A percentile compares a stretch with the other conserved stretches of the same genome.
These are phyloP conservation scores for Pestalotiopsis fici DNA, from an alignment of 2,329 filamentous ascomycete genomes.

Conservation along the genomic window DNA sequence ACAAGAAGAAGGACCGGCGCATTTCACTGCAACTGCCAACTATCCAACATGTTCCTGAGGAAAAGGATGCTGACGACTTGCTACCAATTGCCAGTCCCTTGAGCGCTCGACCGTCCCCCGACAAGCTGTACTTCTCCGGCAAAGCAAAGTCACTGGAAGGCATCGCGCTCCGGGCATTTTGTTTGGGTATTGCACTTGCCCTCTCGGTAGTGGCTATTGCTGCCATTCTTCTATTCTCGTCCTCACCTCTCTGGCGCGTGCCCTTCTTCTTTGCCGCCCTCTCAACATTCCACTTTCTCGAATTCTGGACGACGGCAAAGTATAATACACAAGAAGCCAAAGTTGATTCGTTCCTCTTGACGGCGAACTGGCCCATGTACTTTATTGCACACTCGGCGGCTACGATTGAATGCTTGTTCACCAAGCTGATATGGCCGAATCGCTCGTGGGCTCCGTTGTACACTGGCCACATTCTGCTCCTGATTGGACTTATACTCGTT, in stretches of 20 bases:
- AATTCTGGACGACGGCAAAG: conserved; percentile 86
- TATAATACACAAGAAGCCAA: conserved; percentile 77
- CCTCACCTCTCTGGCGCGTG: conserved; percentile 58
- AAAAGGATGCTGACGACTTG: conserved; percentile 25
- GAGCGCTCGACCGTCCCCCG: conserved; percentile 20
- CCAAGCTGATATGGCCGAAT: conserved; percentile 55
- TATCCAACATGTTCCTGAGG: conserved; percentile 16
- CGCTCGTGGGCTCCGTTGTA: conserved; percentile 47
- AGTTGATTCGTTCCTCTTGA: conserved; percentile 78
- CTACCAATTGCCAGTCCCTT: conserved; percentile 17
- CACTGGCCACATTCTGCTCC: conserved; percentile 40
- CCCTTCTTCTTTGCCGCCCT: conserved; percentile 71
- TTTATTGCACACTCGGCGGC: conserved; percentile 79
- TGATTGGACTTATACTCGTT: conserved; percentile 65
- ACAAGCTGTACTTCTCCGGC: conserved; percentile 42
- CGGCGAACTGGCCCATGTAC: conserved; percentile 82
- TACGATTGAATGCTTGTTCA: conserved; percentile 69
- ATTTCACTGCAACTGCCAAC: conserved; percentile 20
- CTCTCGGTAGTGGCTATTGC: conserved; percentile 32
- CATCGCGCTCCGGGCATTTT: conserved; percentile 59
- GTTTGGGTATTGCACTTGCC: conserved; percentile 48
- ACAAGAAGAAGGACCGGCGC: conserved; percentile 21
- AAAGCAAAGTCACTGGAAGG: conserved; percentile 59
- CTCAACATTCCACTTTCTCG: conserved; percentile 88
- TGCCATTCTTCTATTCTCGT: conserved; percentile 34